Evolutionary conservation across 176 grass and related monocot species (phyloP).

Genomic region (Chrysopogon serrulatus): DNA sequence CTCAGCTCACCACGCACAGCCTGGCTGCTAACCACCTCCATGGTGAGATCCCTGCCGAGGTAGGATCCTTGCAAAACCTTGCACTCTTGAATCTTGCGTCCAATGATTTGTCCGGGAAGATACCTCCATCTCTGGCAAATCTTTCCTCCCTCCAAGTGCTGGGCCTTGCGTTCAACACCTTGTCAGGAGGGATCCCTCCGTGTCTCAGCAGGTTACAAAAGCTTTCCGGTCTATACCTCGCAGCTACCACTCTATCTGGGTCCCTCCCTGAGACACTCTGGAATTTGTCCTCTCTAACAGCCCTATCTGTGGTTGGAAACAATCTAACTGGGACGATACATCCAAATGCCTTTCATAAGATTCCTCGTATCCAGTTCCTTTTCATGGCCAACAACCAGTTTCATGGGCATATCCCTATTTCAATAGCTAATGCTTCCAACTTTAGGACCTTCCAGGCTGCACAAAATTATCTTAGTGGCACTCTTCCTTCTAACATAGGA

Average conservation of each 20-base stretch:
- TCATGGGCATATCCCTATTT: conserved; percentile 8
- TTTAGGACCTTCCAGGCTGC: background rate
- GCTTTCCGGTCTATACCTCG: background rate
- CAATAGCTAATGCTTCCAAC: conserved; percentile 26
- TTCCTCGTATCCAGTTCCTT: conserved; percentile 2
- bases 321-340: conserved; percentile 11
- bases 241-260: background rate
- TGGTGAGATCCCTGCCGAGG: conserved; percentile 19
- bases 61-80: conserved; percentile 17
- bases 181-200: conserved; percentile 7
- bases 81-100: background rate
- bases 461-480: conserved; percentile 9
- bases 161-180: background rate
- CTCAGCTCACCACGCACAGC: background rate
- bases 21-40: conserved; percentile 11
- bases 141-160: background rate
- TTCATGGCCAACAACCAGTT: conserved; percentile 4
- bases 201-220: background rate
- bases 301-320: background rate
- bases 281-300: conserved; percentile 4
- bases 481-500: conserved; percentile 7
- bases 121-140: conserved; percentile 12
- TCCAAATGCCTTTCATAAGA: background rate
- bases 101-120: conserved; percentile 1
- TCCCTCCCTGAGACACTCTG: conserved; percentile 15